A percentile compares a stretch with the other conserved stretches of the same genome.
phyloP scores from a whole-genome alignment of 495 filamentous ascomycete genomes.

The Lindgomyces ingoldianus region DNA sequence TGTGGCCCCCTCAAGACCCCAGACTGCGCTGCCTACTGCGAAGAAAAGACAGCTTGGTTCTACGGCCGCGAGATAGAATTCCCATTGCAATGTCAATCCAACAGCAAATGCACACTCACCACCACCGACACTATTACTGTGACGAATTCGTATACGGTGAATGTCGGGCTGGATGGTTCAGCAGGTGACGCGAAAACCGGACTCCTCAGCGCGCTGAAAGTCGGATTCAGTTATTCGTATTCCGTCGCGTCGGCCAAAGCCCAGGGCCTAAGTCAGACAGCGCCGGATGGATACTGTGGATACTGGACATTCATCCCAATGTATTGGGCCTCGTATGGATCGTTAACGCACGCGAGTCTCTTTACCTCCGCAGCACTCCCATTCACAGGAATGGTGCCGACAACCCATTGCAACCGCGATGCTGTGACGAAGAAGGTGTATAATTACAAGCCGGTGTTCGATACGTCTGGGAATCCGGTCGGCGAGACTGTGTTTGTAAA shows the following conservation, averaged over 20 bases:
- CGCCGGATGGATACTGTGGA: background rate
- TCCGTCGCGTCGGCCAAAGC: background rate
- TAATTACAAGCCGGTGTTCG: background rate
- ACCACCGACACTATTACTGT: background rate
- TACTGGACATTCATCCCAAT: constrained; percentile 2
- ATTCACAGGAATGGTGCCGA: background rate
- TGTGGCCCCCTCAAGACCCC: background rate
- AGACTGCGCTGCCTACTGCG: background rate
- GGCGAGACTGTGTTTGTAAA: background rate
- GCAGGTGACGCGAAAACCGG: background rate
- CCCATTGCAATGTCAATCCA: background rate
- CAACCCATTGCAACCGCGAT: background rate
- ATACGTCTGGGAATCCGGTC: background rate
- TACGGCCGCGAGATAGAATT: background rate
- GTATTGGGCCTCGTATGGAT: background rate
- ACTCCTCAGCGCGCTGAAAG: background rate
- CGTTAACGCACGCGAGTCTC: background rate
- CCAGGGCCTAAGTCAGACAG: background rate
- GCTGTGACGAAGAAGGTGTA: background rate
- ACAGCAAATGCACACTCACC: background rate
- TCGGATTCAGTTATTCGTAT: background rate
- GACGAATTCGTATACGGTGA: background rate
- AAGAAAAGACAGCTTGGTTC: background rate
- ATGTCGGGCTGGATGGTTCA: background rate
- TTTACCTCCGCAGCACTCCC: background rate